Base-by-base conservation (phyloP, 345 rosid species). In the Aquilaria malaccensis region DNA sequence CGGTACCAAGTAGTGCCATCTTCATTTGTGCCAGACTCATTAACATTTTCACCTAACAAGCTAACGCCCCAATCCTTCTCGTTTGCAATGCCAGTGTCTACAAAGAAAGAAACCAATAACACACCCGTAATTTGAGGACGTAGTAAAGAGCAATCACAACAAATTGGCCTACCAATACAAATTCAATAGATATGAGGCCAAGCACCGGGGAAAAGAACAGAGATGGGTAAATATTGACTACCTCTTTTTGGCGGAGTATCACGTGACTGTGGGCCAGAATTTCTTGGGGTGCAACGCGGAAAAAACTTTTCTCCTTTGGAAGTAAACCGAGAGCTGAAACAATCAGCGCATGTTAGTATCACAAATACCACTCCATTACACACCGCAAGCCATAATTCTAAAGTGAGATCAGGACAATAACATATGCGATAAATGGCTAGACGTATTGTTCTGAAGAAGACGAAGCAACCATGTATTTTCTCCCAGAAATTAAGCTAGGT, bases 11-110 rank as follows among this genome's bases (percentile, higher is more conserved):
- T 83, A 77, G 92, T 83, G 43, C 92, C 95, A 78, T 89, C 99
- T 66, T 94, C 99, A 73, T 86, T 89, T 43, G 78, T 79, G 31
- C 99, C 99, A 55, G 92, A 67, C 79, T 94, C 99, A 58, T 74
- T 87, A 58, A 87, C 86, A 65, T 79, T 80, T 59, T 86, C 99
- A 71, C 76, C 89, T 76, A 89, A 73, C 80, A 87, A 81, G 73
- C 67, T 76, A 62, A 94, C 89, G 55, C 97, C 97, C 99, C 97
- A 89, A 62, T 94, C 99, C 76, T 94, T 90, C 79, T 94, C 99
- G 74, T 88, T 89, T 37, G 99, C 99, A 62, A 94, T 94, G 52
- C 99, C 99, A 1, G 99, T 94, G 78, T 94, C 99, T 94, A 72
- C 74, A 83, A 30, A 62, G 13, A 46, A 45, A 55, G 46, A 15